Base-by-base conservation (phyloP, 768 basidiomycete genomes). In the Trametes coccinea region DNA sequence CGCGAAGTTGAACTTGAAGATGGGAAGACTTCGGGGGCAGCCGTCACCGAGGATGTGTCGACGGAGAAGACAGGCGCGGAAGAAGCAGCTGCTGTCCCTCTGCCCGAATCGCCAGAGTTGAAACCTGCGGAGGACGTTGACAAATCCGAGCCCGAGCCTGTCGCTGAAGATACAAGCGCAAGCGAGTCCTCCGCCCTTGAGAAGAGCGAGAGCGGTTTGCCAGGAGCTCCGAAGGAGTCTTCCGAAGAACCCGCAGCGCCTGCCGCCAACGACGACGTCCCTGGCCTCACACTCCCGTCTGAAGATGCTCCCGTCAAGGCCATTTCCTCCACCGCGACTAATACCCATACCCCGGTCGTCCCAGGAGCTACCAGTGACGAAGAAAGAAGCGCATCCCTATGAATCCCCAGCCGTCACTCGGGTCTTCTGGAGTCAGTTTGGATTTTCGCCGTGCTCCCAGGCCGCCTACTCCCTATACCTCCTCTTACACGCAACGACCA, bases 1-100 rank as follows among this genome's bases (percentile, higher is more conserved):
- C 78, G 86, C 63, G 80, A 86, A 63, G 88, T 90, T 52, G 88
- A 85, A 55, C 73, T 90, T 51, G 82, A 82, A 40, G 85, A 80
- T 33, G 62, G 61, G 55, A 65, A 62, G 44, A 59, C 50, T 13
- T 60, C 63, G 13, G n/a, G 9, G 11, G 31, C 39, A 37, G 46
- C 51, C 53, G 16, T 7, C 22, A 40, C 29, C 34, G 47, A 47
- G 33, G 50, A 34, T 9, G 61, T 41, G 30, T 2, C 58, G 11
- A 5, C 27, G 11, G 41, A 27, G 14, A 16, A 52, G 61, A 47
- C 30, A 3, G 34, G 22, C 33, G 52, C 52, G 27, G 58, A 58
- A 17, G 61, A 39, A 4, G 74, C 78, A 3, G 75, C 77, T 41
- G 73, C 66, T 5, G 64, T 78, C 9, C 75, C 78, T 27, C 71